phyloP scores from a whole-genome alignment of 2,329 filamentous ascomycete genomes.

The Ophioceras dolichostomum region DNA sequence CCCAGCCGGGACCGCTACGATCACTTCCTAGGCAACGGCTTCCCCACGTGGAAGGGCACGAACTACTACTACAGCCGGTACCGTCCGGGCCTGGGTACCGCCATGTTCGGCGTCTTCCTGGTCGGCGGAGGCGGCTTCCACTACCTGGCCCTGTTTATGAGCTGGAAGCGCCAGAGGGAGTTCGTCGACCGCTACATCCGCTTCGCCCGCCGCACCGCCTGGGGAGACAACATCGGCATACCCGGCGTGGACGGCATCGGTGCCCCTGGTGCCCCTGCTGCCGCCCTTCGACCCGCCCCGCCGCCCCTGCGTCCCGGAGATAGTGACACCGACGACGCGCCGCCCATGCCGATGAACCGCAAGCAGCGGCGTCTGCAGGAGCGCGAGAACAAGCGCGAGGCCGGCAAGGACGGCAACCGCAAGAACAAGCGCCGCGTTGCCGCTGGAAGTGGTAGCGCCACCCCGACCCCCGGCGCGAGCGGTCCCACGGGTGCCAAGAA shows the following conservation, averaged over 20 bases:
- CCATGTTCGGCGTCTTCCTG: conserved; percentile 69
- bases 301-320: conserved; percentile 23
- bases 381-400: conserved; percentile 64
- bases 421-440: conserved; percentile 22
- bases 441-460: conserved; percentile 31
- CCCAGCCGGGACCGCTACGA: conserved; percentile 79
- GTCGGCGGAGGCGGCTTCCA: conserved; percentile 75
- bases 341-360: conserved; percentile 57
- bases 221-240: conserved; percentile 65
- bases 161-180: conserved; percentile 80
- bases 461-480: conserved; percentile 38
- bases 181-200: conserved; percentile 88
- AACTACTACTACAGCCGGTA: conserved; percentile 97
- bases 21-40: conserved; percentile 84
- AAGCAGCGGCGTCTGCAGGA: conserved; percentile 83
- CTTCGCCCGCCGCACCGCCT: conserved; percentile 77
- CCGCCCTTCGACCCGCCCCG: conserved; percentile 27
- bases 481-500: conserved; percentile 69
- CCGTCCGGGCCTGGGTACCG: conserved; percentile 78
- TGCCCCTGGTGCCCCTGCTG: no score
- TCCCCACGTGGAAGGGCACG: conserved; percentile 92
- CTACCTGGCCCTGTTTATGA: conserved; percentile 74
- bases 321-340: conserved; percentile 25
- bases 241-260: conserved; percentile 57
- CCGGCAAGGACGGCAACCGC: conserved; percentile 36